Percentiles rank a stretch among this genome's conserved stretches.
Conservation (phyloP, 2,329 filamentous ascomycete genomes). For the Paecilomyces fulvus region DNA sequence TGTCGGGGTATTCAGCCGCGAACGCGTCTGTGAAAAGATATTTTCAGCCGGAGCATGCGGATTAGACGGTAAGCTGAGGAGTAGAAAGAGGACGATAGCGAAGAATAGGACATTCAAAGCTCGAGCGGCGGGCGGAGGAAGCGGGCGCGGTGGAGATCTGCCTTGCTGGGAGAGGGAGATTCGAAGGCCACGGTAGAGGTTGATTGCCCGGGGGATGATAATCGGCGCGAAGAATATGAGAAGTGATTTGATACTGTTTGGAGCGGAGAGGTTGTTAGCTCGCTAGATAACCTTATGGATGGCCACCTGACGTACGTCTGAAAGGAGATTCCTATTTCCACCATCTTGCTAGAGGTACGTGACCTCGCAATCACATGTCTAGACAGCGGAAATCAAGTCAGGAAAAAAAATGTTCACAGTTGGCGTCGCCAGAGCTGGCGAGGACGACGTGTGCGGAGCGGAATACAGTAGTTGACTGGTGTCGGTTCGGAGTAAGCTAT, state of each 20-base stretch:
- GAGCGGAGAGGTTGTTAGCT: not conserved
- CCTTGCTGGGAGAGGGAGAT: constrained; percentile 23
- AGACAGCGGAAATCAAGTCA: not conserved
- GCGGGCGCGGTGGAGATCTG: constrained; percentile 22
- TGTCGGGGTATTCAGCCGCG: constrained; percentile 74
- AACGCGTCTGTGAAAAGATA: constrained; percentile 68
- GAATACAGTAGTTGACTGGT: not conserved
- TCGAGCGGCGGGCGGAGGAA: constrained; percentile 25
- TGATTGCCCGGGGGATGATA: constrained; percentile 30
- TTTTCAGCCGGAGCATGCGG: constrained; percentile 50
- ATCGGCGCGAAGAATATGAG: constrained; percentile 36
- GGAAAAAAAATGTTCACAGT: not conserved
- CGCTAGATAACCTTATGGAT: not conserved
- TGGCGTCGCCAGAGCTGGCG: not conserved
- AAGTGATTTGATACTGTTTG: constrained; percentile 32
- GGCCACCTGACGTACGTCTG: constrained; percentile 17
- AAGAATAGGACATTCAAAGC: constrained; percentile 46
- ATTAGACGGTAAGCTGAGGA: constrained; percentile 60
- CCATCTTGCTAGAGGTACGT: constrained; percentile 11
- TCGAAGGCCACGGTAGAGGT: constrained; percentile 27
- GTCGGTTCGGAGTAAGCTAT: not conserved
- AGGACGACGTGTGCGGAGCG: not conserved
- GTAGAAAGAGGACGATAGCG: constrained; percentile 44
- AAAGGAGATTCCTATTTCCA: constrained; percentile 20
- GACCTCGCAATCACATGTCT: not conserved